These are phyloP conservation scores for Xylariaceae sp. DNA, from an alignment of 2,329 filamentous ascomycete genomes.

Conservation along the genomic window DNA sequence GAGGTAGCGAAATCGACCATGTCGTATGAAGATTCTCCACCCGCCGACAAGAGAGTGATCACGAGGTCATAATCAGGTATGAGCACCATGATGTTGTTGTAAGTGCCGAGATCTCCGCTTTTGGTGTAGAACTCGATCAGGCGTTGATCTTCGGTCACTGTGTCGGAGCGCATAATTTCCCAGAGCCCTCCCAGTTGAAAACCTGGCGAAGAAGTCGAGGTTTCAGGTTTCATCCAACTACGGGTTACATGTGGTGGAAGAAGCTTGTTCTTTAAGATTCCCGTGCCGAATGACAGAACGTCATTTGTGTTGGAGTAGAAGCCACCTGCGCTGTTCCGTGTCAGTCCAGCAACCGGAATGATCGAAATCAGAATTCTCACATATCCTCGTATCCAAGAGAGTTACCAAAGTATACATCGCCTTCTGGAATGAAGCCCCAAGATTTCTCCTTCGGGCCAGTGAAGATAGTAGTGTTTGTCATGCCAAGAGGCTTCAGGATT, in stretches of 20 bases:
- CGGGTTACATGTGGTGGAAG: conserved; percentile 22
- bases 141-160: conserved; percentile 26
- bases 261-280: conserved; percentile 24
- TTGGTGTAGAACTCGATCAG: conserved; percentile 34
- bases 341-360: conserved; percentile 1
- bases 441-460: conserved; percentile 15
- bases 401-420: conserved; percentile 23
- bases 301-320: conserved; percentile 30
- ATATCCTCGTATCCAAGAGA: conserved; percentile 26
- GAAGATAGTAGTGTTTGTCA: conserved; percentile 27
- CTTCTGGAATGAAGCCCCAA: conserved; percentile 25
- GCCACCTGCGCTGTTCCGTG: conserved; percentile 18
- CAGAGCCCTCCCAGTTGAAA: conserved; percentile 32
- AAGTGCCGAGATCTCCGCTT: conserved; percentile 29
- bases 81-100: conserved; percentile 30
- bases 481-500: conserved; percentile 20
- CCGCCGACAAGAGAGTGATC: conserved; percentile 25
- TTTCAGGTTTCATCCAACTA: conserved; percentile 28
- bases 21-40: conserved; percentile 20
- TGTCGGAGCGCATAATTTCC: conserved; percentile 32
- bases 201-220: conserved; percentile 27
- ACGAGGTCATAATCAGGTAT: conserved; percentile 33
- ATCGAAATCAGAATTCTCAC: conserved; percentile 11
- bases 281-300: conserved; percentile 23
- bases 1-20: conserved; percentile 21